These are phyloP conservation scores for Neofusicoccum umdonicola DNA, from an alignment of 2,329 filamentous ascomycete species.

Conservation along the genomic window DNA sequence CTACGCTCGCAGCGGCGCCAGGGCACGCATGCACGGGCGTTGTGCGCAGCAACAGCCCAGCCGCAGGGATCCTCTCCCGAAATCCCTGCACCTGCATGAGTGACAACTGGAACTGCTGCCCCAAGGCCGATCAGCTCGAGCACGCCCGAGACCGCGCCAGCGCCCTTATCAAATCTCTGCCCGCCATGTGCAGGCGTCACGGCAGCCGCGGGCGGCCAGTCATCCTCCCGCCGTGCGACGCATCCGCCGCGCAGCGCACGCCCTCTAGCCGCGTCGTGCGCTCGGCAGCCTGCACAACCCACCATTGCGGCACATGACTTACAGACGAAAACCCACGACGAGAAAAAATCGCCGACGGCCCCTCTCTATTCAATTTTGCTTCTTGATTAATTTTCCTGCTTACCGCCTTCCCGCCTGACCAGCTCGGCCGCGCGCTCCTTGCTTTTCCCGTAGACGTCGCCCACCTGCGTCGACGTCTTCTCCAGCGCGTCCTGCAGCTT, in stretches of 20 bases:
- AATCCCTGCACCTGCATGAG: slow-evolving; percentile 14
- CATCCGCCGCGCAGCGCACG: background rate
- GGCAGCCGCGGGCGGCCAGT: background rate
- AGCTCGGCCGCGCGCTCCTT: slow-evolving; percentile 21
- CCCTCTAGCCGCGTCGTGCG: background rate
- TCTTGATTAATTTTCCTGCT: background rate
- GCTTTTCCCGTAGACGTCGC: slow-evolving; percentile 28
- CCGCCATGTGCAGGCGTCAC: background rate
- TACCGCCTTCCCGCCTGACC: background rate
- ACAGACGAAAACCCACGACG: background rate
- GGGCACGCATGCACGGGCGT: background rate
- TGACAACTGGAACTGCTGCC: background rate
- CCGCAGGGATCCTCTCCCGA: background rate
- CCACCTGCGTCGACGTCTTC: slow-evolving; percentile 29
- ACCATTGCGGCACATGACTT: background rate
- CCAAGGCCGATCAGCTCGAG: background rate
- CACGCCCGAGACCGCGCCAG: background rate
- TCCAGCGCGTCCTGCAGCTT: slow-evolving; percentile 27
- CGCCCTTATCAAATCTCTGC: background rate
- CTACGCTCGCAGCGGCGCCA: background rate
- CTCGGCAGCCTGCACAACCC: background rate
- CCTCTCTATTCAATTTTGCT: background rate
- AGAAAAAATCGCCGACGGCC: slow-evolving; percentile 4
- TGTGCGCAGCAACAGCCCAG: background rate
- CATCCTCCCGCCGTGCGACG: too few relatives aligned